These are phyloP conservation scores for Plenodomus lindquistii DNA, from an alignment of 2,329 filamentous ascomycete genomes.

Conservation along the genomic window DNA sequence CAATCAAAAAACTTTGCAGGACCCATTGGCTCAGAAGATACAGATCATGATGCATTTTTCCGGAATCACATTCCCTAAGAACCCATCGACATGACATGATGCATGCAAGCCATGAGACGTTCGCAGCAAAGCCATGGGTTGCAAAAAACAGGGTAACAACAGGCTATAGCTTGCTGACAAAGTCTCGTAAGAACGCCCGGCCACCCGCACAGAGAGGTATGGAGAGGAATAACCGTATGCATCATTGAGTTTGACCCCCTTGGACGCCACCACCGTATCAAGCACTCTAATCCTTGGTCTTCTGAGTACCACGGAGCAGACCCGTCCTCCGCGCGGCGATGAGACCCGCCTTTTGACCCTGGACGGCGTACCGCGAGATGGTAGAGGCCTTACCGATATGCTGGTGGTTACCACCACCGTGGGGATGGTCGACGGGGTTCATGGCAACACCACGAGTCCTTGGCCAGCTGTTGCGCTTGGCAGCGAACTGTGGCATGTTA, in stretches of 20 bases:
- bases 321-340: conserved; percentile 99
- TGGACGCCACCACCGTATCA: conserved; percentile 33
- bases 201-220: conserved; percentile 43
- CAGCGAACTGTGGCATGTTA: conserved; percentile 69
- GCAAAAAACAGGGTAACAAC: conserved; percentile 13
- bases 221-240: conserved; percentile 44
- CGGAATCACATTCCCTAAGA: conserved; percentile 44
- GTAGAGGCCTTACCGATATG: conserved; percentile 99
- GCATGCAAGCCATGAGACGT: conserved; percentile 40
- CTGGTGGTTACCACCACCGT: conserved; percentile 94
- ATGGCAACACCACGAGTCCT: conserved; percentile 99
- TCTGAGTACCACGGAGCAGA: conserved; percentile 99
- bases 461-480: conserved; percentile 99
- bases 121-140: conserved; percentile 5
- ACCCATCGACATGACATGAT: conserved; percentile 32
- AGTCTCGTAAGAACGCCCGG: conserved; percentile 45
- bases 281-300: conserved; percentile 80
- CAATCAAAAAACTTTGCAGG: too few relatives aligned
- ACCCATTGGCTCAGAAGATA: too few relatives aligned
- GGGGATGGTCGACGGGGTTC: conserved; percentile 97
- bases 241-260: conserved; percentile 34
- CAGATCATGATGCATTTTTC: conserved; percentile 40
- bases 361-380: conserved; percentile 95
- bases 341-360: conserved; percentile 99
- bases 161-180: conserved; percentile 39